Evolutionary conservation across 2,329 filamentous ascomycete genomes (phyloP).

Genomic region (Fusarium anthophilum): DNA sequence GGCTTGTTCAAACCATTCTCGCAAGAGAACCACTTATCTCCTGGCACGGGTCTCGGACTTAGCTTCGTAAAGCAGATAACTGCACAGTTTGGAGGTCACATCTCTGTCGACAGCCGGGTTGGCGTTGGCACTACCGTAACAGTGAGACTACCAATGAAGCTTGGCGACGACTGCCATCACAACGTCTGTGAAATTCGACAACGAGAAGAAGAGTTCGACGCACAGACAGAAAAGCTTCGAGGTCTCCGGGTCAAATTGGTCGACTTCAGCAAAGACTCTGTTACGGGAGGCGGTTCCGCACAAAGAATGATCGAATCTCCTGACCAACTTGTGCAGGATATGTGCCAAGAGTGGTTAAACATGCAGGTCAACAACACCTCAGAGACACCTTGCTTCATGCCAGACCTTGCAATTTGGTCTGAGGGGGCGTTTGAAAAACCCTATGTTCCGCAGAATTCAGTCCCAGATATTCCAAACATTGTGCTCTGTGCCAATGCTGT

Average conservation of each 20-base stretch:
- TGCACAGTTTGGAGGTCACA: constrained; percentile 64
- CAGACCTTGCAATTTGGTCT: constrained; percentile 44
- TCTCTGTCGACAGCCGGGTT: constrained; percentile 62
- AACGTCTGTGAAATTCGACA: background rate
- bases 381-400: constrained; percentile 9
- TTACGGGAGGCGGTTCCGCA: background rate
- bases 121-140: constrained; percentile 50
- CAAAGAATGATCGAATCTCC: background rate
- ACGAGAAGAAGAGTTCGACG: constrained; percentile 43
- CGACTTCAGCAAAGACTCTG: background rate
- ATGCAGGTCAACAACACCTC: constrained; percentile 31
- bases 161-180: background rate
- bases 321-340: constrained; percentile 7
- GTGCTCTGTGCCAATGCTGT: constrained; percentile 48
- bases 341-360: constrained; percentile 19
- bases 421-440: constrained; percentile 14
- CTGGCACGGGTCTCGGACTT: constrained; percentile 71
- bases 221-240: constrained; percentile 42
- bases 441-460: background rate
- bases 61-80: constrained; percentile 71
- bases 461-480: constrained; percentile 37
- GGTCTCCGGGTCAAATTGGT: constrained; percentile 43
- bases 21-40: constrained; percentile 69
- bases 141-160: constrained; percentile 46
- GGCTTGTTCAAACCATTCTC: constrained; percentile 70